phyloP scores from a whole-genome alignment of 2,329 filamentous ascomycete species.

The Cladorrhinum sp. region DNA sequence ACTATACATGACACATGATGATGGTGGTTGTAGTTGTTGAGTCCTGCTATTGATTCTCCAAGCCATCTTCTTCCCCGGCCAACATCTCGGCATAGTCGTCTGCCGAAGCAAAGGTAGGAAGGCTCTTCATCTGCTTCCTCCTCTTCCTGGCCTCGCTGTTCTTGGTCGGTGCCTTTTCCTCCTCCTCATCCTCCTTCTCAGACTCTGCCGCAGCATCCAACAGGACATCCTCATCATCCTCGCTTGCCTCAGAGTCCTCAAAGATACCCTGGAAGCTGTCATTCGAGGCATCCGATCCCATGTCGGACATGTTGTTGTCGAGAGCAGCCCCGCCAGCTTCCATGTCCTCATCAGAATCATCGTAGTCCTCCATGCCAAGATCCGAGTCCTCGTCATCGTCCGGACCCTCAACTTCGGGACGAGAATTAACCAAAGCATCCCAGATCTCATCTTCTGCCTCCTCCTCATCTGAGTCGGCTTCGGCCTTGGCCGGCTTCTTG shows the following conservation, averaged over 20 bases:
- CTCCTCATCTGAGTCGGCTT: conserved; percentile 57
- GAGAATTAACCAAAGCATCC: conserved; percentile 35
- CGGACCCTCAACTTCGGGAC: conserved; percentile 42
- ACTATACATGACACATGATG: not conserved
- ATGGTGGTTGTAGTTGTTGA: not conserved
- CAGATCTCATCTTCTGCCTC: conserved; percentile 38
- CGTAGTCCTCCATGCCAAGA: conserved; percentile 46
- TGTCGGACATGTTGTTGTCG: conserved; percentile 44
- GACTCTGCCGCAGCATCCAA: conserved; percentile 44
- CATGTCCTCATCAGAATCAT: conserved; percentile 43
- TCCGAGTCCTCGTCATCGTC: conserved; percentile 49
- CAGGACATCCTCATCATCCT: conserved; percentile 39
- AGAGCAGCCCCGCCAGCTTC: conserved; percentile 28
- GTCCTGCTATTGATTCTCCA: conserved; percentile 22
- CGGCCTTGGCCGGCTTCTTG: conserved; percentile 65
- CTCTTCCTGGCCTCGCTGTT: conserved; percentile 54
- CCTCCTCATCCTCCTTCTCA: conserved; percentile 37
- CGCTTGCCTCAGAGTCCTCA: conserved; percentile 37
- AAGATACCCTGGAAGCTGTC: conserved; percentile 41
- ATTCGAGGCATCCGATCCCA: conserved; percentile 33
- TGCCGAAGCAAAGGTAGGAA: conserved; percentile 88
- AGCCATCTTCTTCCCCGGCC: conserved; percentile 63
- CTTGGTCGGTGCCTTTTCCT: conserved; percentile 36
- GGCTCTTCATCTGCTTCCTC: conserved; percentile 78
- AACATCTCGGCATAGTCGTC: conserved; percentile 92